A percentile compares a stretch with the other conserved stretches of the same genome.
phyloP scores from a whole-genome alignment of 2,329 filamentous ascomycete species.

The Magnaporthiopsis incrustans region DNA sequence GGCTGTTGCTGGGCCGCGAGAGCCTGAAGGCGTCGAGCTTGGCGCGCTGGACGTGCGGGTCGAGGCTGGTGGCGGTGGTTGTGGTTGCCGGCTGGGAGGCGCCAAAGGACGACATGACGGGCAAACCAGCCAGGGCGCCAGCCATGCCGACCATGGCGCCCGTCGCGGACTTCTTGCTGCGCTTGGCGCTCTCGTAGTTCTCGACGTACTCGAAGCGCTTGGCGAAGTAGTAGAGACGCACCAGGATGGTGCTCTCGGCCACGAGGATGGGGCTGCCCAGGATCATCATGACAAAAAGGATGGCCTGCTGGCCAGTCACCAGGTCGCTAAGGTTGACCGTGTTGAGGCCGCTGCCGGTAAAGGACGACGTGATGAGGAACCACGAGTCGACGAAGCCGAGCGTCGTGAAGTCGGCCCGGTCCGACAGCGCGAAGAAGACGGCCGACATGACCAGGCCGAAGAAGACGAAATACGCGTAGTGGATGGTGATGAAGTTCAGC shows the following conservation, averaged over 20 bases:
- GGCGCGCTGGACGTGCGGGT: constrained; percentile 1
- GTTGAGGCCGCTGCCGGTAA: constrained; percentile 57
- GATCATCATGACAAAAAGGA: constrained; percentile 56
- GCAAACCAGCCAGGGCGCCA: background rate
- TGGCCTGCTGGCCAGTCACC: constrained; percentile 57
- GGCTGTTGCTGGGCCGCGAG: background rate
- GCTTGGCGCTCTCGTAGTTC: constrained; percentile 28
- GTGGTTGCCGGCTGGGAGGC: background rate
- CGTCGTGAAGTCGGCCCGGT: constrained; percentile 35
- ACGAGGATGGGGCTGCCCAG: constrained; percentile 58
- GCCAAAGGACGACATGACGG: constrained; percentile 4
- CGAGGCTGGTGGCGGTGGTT: background rate
- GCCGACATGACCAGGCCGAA: constrained; percentile 46
- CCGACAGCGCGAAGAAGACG: constrained; percentile 51
- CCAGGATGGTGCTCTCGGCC: constrained; percentile 52
- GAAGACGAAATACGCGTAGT: constrained; percentile 57
- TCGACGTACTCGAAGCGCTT: constrained; percentile 48
- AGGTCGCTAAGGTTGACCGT: constrained; percentile 55
- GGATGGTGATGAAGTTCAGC: constrained; percentile 54
- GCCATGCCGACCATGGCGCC: constrained; percentile 11
- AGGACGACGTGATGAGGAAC: constrained; percentile 56
- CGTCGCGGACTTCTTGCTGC: constrained; percentile 11
- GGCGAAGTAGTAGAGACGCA: constrained; percentile 55
- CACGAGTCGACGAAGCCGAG: constrained; percentile 55
- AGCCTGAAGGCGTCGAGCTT: constrained; percentile 3